These are phyloP conservation scores for Metarhizium anisopliae DNA, from an alignment of 2,329 filamentous ascomycete species.

Conservation along the genomic window DNA sequence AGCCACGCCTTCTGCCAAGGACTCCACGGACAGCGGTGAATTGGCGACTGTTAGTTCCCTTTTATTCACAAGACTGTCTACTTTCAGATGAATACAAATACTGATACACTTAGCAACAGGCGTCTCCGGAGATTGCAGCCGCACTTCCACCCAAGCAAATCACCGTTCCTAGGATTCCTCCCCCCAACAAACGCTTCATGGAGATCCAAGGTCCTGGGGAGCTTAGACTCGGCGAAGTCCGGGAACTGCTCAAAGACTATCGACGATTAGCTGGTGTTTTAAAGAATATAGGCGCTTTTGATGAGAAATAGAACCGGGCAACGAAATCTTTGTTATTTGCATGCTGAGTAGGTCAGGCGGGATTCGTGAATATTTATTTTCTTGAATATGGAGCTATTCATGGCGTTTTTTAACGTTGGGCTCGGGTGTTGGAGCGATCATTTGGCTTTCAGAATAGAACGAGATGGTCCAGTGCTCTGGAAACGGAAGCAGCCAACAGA, in stretches of 20 bases:
- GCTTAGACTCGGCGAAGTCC: slow-evolving; percentile 62
- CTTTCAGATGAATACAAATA: neutral
- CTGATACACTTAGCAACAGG: slow-evolving; percentile 26
- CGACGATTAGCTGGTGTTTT: slow-evolving; percentile 59
- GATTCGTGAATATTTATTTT: neutral
- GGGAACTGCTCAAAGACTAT: slow-evolving; percentile 65
- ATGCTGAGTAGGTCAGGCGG: neutral
- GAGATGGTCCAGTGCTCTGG: neutral
- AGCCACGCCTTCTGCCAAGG: slow-evolving; percentile 25
- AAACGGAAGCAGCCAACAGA: neutral
- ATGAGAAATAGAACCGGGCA: slow-evolving; percentile 23
- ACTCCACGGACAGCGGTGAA: slow-evolving; percentile 43
- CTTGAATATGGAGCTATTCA: neutral
- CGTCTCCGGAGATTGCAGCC: slow-evolving; percentile 51
- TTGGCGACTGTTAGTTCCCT: slow-evolving; percentile 41
- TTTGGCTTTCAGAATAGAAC: neutral
- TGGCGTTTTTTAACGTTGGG: neutral
- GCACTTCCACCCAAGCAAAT: slow-evolving; percentile 41
- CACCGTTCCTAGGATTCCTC: slow-evolving; percentile 45
- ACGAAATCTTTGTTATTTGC: neutral
- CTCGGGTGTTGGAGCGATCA: neutral
- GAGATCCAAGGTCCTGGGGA: slow-evolving; percentile 62
- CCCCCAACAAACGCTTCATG: slow-evolving; percentile 65
- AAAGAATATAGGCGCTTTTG: slow-evolving; percentile 53
- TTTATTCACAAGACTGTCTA: neutral